Evolutionary conservation across 2,329 filamentous ascomycete species (phyloP).

Genomic region (Myriosclerotinia duriaeana): DNA sequence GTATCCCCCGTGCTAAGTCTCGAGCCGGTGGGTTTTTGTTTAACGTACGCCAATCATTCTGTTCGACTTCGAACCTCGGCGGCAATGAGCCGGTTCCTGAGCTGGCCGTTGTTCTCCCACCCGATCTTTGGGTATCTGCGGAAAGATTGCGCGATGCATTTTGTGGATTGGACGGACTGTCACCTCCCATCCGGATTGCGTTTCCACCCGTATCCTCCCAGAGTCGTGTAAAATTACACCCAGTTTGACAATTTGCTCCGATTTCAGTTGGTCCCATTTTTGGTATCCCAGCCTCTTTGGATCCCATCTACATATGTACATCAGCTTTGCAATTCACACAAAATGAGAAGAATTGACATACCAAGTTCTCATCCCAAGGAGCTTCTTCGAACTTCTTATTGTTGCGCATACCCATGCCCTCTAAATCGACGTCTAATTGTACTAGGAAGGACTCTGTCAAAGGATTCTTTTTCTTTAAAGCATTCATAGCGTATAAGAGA

Average conservation of each 20-base stretch:
- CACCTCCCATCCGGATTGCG: background rate
- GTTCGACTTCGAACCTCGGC: slow-evolving; percentile 20
- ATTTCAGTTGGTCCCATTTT: slow-evolving; percentile 17
- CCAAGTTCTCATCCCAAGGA: slow-evolving; percentile 43
- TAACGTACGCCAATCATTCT: slow-evolving; percentile 29
- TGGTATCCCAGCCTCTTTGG: slow-evolving; percentile 24
- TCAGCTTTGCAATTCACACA: slow-evolving; percentile 25
- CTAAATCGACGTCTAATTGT: slow-evolving; percentile 88
- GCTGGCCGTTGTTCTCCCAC: slow-evolving; percentile 13
- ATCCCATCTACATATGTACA: slow-evolving; percentile 33
- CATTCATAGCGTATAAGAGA: slow-evolving; percentile 84
- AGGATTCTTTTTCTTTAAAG: slow-evolving; percentile 82
- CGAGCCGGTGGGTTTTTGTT: slow-evolving; percentile 19
- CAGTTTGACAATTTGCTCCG: slow-evolving; percentile 21
- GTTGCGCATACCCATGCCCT: slow-evolving; percentile 62
- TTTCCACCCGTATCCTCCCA: slow-evolving; percentile 9
- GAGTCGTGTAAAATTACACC: slow-evolving; percentile 29
- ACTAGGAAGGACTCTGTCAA: slow-evolving; percentile 93
- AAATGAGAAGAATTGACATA: slow-evolving; percentile 32
- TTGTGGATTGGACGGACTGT: background rate
- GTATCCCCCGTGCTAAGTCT: background rate
- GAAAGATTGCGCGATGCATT: background rate
- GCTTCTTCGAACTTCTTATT: slow-evolving; percentile 58
- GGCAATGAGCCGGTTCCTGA: slow-evolving; percentile 22
- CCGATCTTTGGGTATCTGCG: background rate